These are phyloP conservation scores for Erysimum cheiri DNA, from an alignment of 441 rosid species.

Conservation along the genomic window DNA sequence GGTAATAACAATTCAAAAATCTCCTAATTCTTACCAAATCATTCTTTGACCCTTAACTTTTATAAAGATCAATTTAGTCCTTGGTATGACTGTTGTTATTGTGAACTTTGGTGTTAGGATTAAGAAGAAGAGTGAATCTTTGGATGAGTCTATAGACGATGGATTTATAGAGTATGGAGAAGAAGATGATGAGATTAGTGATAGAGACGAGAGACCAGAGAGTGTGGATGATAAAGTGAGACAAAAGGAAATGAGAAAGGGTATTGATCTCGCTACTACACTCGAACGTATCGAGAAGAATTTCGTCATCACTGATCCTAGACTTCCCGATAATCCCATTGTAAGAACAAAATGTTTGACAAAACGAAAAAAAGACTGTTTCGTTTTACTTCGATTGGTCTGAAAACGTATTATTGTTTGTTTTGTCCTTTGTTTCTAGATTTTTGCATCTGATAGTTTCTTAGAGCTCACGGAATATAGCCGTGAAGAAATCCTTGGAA, in stretches of 20 bases:
- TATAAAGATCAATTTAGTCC: slow-evolving; percentile 6
- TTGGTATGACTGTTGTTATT: background rate
- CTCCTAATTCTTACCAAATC: background rate
- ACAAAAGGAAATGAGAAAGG: slow-evolving; percentile 96
- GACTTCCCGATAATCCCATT: slow-evolving; percentile 98
- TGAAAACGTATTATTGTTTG: background rate
- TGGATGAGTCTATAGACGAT: slow-evolving; percentile 52
- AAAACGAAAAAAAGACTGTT: background rate
- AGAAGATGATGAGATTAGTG: slow-evolving; percentile 55
- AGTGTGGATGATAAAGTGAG: slow-evolving; percentile 81
- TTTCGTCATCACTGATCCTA: slow-evolving; percentile 97
- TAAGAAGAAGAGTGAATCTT: slow-evolving; percentile 57
- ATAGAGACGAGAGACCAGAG: slow-evolving; percentile 68
- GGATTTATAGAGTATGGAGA: slow-evolving; percentile 43
- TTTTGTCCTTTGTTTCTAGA: slow-evolving; percentile 55
- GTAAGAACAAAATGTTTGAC: slow-evolving; percentile 51
- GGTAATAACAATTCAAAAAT: slow-evolving; percentile 48
- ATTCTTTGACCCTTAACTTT: background rate
- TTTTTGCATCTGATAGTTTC: slow-evolving; percentile 99
- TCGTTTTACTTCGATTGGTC: background rate
- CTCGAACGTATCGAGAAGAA: slow-evolving; percentile 99
- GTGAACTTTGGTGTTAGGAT: slow-evolving; percentile 46
- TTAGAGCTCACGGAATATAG: slow-evolving; percentile 96
- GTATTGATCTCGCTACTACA: slow-evolving; percentile 97
- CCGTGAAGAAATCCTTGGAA: slow-evolving; percentile 96